A percentile compares a stretch with the other conserved stretches of the same genome.
Evolutionary conservation across 129 eudicot species (phyloP).

Genomic region (Tagetes erecta): DNA sequence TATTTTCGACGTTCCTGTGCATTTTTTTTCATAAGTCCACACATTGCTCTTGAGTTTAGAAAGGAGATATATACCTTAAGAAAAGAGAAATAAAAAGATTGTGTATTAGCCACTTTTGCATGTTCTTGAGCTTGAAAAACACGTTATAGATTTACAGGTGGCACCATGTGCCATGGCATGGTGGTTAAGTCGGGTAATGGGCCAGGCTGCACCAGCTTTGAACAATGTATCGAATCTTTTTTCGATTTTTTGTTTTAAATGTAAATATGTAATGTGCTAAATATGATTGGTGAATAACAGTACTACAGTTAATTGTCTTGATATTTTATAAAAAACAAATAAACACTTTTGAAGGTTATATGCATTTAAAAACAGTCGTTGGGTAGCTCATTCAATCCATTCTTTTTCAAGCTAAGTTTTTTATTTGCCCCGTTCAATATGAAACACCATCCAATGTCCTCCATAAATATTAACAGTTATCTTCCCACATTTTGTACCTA

Average conservation of each 20-base stretch:
- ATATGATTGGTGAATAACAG: no score
- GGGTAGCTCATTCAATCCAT: neutral
- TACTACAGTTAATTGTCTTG: no score
- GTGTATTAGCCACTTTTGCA: neutral
- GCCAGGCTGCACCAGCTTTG: no score
- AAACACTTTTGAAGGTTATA: neutral
- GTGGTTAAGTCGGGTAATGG: no score
- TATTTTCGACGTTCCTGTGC: conserved; percentile 6
- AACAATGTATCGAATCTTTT: no score
- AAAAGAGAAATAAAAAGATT: neutral
- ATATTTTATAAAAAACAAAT: no score
- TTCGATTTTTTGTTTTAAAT: no score
- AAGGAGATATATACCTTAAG: neutral
- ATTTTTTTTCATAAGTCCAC: neutral
- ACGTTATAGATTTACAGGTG: no score
- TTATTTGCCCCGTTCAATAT: neutral
- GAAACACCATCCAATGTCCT: neutral
- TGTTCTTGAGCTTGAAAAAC: no score
- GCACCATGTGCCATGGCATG: no score
- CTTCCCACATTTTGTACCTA: neutral
- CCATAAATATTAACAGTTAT: neutral
- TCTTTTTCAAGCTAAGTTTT: neutral
- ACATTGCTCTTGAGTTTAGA: neutral
- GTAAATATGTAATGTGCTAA: no score
- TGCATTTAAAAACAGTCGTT: neutral